phyloP scores from a whole-genome alignment of 768 basidiomycete species.

The Pleurotus giganteus region DNA sequence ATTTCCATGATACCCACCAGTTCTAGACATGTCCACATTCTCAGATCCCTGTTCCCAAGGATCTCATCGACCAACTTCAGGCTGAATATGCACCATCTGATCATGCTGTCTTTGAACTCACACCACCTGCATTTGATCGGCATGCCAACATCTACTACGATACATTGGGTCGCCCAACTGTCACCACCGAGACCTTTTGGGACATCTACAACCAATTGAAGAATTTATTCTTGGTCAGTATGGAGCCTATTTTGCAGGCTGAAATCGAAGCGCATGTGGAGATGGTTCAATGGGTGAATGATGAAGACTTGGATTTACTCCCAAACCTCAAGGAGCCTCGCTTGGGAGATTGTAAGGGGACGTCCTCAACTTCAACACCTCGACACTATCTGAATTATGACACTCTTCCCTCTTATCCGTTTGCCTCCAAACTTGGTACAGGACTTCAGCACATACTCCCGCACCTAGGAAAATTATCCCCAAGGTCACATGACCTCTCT shows the following conservation, averaged over 20 bases:
- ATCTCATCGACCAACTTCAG: slow-evolving; percentile 20
- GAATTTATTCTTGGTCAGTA: neutral
- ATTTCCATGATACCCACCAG: neutral
- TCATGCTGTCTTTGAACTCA: slow-evolving; percentile 33
- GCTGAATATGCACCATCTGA: slow-evolving; percentile 26
- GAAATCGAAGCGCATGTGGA: neutral
- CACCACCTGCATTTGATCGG: slow-evolving; percentile 25
- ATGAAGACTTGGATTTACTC: neutral
- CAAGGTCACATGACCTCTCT: no score
- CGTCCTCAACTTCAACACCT: no score
- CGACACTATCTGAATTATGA: no score
- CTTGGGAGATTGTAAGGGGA: no score
- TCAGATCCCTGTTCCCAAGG: slow-evolving; percentile 19
- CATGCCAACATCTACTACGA: slow-evolving; percentile 19
- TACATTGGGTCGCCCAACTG: slow-evolving; percentile 20
- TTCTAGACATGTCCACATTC: neutral
- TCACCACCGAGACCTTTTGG: slow-evolving; percentile 23
- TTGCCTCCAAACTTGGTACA: no score
- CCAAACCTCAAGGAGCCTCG: neutral
- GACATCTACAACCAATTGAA: neutral
- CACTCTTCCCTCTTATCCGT: no score
- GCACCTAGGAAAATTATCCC: no score
- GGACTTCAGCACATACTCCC: no score
- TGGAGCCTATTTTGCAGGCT: neutral
- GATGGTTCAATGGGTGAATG: neutral